phyloP scores from a whole-genome alignment of 306 rosid genomes.

The Styphnolobium japonicum region DNA sequence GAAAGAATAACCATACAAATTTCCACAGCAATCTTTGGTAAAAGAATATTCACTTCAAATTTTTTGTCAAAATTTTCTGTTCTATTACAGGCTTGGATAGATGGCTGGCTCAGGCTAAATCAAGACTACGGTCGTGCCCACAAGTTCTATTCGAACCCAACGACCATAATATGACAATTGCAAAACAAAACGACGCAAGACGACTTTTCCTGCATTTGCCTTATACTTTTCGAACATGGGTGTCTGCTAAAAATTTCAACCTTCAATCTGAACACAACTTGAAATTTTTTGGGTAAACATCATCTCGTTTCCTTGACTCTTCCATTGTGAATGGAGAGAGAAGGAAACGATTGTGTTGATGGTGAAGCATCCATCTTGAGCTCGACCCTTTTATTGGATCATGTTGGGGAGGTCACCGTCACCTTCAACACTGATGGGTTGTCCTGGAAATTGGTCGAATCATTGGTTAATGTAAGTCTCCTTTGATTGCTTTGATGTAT shows the following conservation, averaged over 20 bases:
- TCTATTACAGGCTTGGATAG: background rate
- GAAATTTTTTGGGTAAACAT: background rate
- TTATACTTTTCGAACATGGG: background rate
- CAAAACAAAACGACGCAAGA: background rate
- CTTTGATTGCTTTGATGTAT: background rate
- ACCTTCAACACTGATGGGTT: slow-evolving; percentile 57
- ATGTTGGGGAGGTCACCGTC: slow-evolving; percentile 58
- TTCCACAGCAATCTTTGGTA: background rate
- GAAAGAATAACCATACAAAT: background rate
- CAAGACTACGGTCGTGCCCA: slow-evolving; percentile 5
- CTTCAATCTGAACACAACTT: background rate
- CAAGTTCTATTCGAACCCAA: background rate
- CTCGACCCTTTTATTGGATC: slow-evolving; percentile 61
- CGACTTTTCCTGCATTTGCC: background rate
- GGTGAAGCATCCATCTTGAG: slow-evolving; percentile 36
- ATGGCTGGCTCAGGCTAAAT: slow-evolving; percentile 1
- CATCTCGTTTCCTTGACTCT: slow-evolving; percentile 52
- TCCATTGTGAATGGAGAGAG: slow-evolving; percentile 50
- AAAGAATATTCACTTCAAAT: background rate
- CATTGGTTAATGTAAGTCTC: slow-evolving; percentile 43
- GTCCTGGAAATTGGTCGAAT: slow-evolving; percentile 55
- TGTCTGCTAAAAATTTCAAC: background rate
- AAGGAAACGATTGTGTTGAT: slow-evolving; percentile 28
- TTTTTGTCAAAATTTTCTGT: background rate
- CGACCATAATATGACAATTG: background rate